Conservation (phyloP, 768 basidiomycete species). For the Tricholoma terreum region DNA sequence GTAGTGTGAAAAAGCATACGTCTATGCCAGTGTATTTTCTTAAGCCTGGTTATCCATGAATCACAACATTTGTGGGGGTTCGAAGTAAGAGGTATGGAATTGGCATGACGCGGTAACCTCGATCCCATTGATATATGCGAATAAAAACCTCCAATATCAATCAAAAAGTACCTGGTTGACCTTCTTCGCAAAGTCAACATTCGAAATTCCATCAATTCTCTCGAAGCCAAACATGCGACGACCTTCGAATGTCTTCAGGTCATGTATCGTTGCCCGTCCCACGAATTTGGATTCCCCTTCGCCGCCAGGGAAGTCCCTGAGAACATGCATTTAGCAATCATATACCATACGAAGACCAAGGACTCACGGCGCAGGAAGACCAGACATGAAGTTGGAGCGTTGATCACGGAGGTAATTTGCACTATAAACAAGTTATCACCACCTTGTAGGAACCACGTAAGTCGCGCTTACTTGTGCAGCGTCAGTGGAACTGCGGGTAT, state of each 20-base stretch:
- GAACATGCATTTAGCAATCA: neutral
- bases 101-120: no score
- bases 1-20: no score
- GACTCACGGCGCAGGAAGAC: slow-evolving; percentile 49
- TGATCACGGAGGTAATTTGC: slow-evolving; percentile 50
- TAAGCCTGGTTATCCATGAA: no score
- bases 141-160: neutral
- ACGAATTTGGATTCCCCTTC: slow-evolving; percentile 45
- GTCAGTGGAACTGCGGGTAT: slow-evolving; percentile 55
- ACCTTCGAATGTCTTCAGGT: slow-evolving; percentile 34
- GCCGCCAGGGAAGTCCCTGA: slow-evolving; percentile 52
- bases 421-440: slow-evolving; percentile 23
- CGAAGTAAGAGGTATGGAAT: no score
- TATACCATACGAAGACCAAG: neutral
- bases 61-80: no score
- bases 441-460: neutral
- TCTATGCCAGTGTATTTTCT: no score
- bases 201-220: slow-evolving; percentile 1
- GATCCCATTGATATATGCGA: neutral
- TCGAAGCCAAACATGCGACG: slow-evolving; percentile 43
- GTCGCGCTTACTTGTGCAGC: slow-evolving; percentile 38
- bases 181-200: slow-evolving; percentile 10
- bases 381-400: slow-evolving; percentile 41
- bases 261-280: slow-evolving; percentile 32
- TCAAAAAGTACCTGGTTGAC: slow-evolving; percentile 19